Conservation (phyloP, 2,329 filamentous ascomycete genomes). For the Lachnellula hyalina region DNA sequence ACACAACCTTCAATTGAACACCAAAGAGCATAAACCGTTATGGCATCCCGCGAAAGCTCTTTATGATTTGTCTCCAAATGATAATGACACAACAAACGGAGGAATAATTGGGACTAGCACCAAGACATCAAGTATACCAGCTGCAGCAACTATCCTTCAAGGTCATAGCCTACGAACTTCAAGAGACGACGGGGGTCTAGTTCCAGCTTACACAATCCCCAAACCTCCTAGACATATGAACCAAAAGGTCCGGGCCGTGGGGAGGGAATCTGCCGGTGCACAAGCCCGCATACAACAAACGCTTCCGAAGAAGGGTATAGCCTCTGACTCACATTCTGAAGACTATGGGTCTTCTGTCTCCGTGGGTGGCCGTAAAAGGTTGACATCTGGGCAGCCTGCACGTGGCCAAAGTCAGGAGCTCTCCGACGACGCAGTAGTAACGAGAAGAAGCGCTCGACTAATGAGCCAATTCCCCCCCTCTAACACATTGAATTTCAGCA, state of each 20-base stretch:
- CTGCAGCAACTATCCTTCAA: not conserved
- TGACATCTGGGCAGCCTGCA: not conserved
- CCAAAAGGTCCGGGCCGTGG: not conserved
- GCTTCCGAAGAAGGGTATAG: not conserved
- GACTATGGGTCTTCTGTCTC: not conserved
- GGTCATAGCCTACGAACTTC: not conserved
- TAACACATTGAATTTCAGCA: not conserved
- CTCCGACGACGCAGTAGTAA: not conserved
- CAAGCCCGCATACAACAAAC: not conserved
- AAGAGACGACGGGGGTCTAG: not conserved
- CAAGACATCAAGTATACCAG: not conserved
- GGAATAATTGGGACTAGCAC: too few relatives aligned
- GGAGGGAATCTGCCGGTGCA: not conserved
- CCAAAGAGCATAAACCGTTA: not conserved
- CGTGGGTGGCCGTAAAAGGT: not conserved
- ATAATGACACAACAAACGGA: not conserved
- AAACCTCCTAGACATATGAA: not conserved
- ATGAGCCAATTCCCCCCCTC: not conserved
- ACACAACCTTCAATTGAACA: not conserved
- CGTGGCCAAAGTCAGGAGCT: not conserved
- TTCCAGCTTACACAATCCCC: not conserved
- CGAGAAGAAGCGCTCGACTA: not conserved
- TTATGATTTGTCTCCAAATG: not conserved
- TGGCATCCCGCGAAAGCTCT: not conserved
- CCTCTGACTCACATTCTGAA: not conserved